Evolutionary conservation across 805 yeast species (phyloP), one percentile per base, ranked within the genome.

Genomic region (Vanderwaltozyma tropicalis): DNA sequence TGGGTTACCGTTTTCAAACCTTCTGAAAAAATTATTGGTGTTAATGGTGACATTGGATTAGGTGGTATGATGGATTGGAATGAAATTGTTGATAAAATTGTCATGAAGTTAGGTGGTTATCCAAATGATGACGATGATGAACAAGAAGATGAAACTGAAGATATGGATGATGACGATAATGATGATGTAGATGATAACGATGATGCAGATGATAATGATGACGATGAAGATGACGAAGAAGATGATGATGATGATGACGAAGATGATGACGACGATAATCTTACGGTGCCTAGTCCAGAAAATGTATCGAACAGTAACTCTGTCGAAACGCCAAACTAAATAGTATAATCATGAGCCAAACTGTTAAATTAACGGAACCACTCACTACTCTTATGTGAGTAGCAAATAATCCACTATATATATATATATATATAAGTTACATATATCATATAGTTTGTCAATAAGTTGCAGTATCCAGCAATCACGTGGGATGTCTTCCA

Each of bases 31-130:
- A 95, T 89, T 5, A 77, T 81, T 52, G 87, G 94, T 40, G 73
- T 85, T 32, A 86, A 89, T 63, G 97, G 97, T 45, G 97, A 88
- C 48, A 87, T 89, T 41, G 97, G 96, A 10, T 80, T 89, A 87
- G 97, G 97, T 34, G 97, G 97, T 37, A 89, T 89, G 97, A 81
- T 88, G 79, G 96, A 89, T 50, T 85, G 92, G 78, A 82, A 85
- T 58, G 96, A 88, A 55, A 80, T 89, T 49, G 95, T 86, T 17
- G 94, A 87, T 54, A 76, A 77, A 53, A 69, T 85, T 37, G 92
- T 82, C 12, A 67, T 77, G 59, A 80, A 79, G 53, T 63, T 86
- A 44, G 74, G 78, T 42, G 69, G 76, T 43, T 62, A 72, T 70
- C 78, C 78, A 16, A 72, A 71, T 37, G 67, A 59, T 2, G 62